These are phyloP conservation scores for Mycena amicta DNA, from an alignment of 768 basidiomycete species.

Conservation along the genomic window DNA sequence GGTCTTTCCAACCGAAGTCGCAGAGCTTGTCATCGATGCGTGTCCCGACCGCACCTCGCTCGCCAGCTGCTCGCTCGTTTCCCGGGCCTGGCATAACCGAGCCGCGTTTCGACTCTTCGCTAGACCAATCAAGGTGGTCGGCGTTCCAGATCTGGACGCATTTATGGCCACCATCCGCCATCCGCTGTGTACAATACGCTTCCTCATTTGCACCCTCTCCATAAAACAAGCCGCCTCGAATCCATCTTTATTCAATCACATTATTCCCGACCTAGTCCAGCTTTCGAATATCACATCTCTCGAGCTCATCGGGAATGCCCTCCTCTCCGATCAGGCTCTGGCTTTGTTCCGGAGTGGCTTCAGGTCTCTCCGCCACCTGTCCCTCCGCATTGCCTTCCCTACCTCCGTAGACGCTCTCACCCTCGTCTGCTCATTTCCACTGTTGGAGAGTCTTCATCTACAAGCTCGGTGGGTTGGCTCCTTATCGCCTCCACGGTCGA, in stretches of 20 bases:
- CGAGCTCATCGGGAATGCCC: constrained; percentile 10
- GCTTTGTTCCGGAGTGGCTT: constrained; percentile 7
- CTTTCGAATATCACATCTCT: constrained; percentile 17
- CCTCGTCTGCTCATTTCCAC: constrained; percentile 19
- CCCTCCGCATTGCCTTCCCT: constrained; percentile 11
- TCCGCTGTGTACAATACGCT: constrained; percentile 14
- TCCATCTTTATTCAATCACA: constrained; percentile 6
- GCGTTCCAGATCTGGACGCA: constrained; percentile 10
- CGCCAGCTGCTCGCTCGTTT: constrained; percentile 18
- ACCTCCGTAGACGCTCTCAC: constrained; percentile 14
- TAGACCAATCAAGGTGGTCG: constrained; percentile 7
- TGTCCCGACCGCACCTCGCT: constrained; percentile 1
- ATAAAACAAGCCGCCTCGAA: constrained; percentile 3
- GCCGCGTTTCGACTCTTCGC: constrained; percentile 18
- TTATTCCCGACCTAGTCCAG: constrained; percentile 11
- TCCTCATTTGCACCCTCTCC: constrained; percentile 15
- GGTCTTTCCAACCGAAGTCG: constrained; percentile 18
- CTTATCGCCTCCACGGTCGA: not conserved
- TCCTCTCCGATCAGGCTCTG: constrained; percentile 7
- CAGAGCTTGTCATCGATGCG: constrained; percentile 19
- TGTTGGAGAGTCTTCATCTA: constrained; percentile 14
- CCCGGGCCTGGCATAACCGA: constrained; percentile 17
- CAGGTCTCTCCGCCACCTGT: constrained; percentile 10
- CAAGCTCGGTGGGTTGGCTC: constrained; percentile 16
- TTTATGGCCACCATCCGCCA: constrained; percentile 12